Base-by-base conservation (phyloP, 352 stramenopile genomes). In the Globisporangium sylvaticum region DNA sequence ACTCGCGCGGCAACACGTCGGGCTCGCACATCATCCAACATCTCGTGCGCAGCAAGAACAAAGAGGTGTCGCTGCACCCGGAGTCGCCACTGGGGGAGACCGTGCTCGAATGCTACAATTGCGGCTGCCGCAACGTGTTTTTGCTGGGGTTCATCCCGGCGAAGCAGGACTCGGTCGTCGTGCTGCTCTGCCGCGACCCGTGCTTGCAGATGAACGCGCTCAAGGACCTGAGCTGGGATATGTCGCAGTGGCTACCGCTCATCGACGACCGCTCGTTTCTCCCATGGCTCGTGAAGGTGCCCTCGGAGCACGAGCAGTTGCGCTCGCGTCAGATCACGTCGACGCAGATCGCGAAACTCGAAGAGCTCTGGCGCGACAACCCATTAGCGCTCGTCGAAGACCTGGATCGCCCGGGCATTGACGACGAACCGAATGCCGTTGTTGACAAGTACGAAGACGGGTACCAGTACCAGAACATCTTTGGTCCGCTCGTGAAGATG, bases 401-500 rank as follows among this genome's bases (percentile, higher is more conserved):
- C 78, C 81, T 99, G 18, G 91, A 99, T 61, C 79, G 94, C 32
- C 96, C 95, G 0, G 92, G 96, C 39, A 84, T 98, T 58, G 90
- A 97, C 34, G 88, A 97, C 44, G 90, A 96, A 55, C 87, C 90
- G 0, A 80, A 84, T 18, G 78, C 90, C 0, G 97, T 98, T 0
- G 70, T 92, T 34, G 71, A 94, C 20, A 89, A 90, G 37, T 99
- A 99, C 74, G 96, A 99, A 63, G 97, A 99, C 74, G 98, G 97
- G 27, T 99, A 99, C 76, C 97, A 99, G 82, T 99, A 99, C 83
- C 97, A 99, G 78, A 99, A 99, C 79, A 94, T 99, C 55, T 92
- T 99, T 66, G 97, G 94, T 4, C 98, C 98, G 12, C 77, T 99
- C 12, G 97, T 99, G n/a, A 99, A 99, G 78, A 96, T 99, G 79